Conservation (phyloP, 371 early-diverging fungal genomes). For the Phascolomyces articulosus region DNA sequence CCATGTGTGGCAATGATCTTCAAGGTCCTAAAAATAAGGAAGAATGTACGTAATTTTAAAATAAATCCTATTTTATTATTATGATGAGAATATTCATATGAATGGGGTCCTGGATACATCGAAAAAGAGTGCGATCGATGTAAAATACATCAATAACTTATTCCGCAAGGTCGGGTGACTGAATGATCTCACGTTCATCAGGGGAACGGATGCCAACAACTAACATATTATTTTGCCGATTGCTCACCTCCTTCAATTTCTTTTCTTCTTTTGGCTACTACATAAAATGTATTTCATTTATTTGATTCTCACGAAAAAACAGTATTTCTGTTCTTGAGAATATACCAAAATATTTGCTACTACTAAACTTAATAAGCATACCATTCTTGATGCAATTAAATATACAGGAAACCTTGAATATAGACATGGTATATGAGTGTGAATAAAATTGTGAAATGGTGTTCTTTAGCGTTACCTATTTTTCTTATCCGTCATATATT, state of each 20-base stretch:
- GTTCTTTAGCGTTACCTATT: no score
- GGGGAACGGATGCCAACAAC: constrained; percentile 65
- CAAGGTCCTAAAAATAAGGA: constrained; percentile 51
- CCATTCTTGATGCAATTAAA: no score
- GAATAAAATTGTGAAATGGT: no score
- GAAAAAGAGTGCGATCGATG: not conserved
- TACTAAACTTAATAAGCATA: no score
- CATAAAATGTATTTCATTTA: not conserved
- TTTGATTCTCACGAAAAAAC: no score
- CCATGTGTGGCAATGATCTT: constrained; percentile 67
- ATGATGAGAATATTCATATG: not conserved
- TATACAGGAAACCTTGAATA: no score
- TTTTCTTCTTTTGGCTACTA: constrained; percentile 62
- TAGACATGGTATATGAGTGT: no score
- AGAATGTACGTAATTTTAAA: not conserved
- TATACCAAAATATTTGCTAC: no score
- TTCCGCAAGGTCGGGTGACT: constrained; percentile 60
- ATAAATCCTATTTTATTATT: no score
- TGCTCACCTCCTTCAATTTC: constrained; percentile 43
- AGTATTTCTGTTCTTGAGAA: no score
- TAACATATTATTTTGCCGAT: constrained; percentile 53
- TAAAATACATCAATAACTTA: constrained; percentile 18
- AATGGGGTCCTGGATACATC: not conserved
- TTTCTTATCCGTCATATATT: no score
- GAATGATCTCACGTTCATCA: constrained; percentile 67